Base-by-base conservation (phyloP, 805 yeast species). In the Saccharomycopsis capsularis region DNA sequence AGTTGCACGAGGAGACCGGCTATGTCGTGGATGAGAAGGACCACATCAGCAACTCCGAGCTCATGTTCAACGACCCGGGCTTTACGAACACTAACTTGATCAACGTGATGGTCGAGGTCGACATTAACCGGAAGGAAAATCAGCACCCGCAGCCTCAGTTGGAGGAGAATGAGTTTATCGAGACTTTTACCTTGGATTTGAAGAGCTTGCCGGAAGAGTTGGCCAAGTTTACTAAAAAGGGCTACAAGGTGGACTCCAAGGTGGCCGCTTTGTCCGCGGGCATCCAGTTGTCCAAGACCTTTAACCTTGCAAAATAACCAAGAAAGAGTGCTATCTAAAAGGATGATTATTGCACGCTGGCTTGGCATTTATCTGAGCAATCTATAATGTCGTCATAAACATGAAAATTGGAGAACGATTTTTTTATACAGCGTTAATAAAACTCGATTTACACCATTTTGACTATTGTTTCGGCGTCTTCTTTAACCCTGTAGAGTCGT, bases 111-210 rank as follows among this genome's bases (percentile, higher is more conserved):
- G 85, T 87, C 13, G 77, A 81, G 46, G 78, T 91, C 18, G 98
- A 91, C 59, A 66, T 85, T 67, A 57, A 67, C 2, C 80, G 78
- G 48, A 75, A 74, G 18, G 76, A 81, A 52, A 93, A 91, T 63
- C 56, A 65, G 52, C 68, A 80, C 53, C 97, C 96, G 1, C 61
- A 68, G 49, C 78, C 95, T 2, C 73, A 84, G 54, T 70, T 93
- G 54, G 97, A 93, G 66, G 96, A 88, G 4, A 84, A 81, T 53
- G 99, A 91, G 68, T 91, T 85, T 62, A 93, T 91, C 45, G 97
- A 89, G 59, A 81, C 87, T n/a, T 85, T 91, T 61, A 71, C 79
- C 1, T 78, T 84, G 39, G 88, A 90, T 13, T 64, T 89, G 55
- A 64, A 67, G 15, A 63, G 70, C 16, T 73, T 91, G 41, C 78